These are phyloP conservation scores for Sporisorium reilianum DNA, from an alignment of 1,284 basidiomycete genomes.

Conservation along the genomic window DNA sequence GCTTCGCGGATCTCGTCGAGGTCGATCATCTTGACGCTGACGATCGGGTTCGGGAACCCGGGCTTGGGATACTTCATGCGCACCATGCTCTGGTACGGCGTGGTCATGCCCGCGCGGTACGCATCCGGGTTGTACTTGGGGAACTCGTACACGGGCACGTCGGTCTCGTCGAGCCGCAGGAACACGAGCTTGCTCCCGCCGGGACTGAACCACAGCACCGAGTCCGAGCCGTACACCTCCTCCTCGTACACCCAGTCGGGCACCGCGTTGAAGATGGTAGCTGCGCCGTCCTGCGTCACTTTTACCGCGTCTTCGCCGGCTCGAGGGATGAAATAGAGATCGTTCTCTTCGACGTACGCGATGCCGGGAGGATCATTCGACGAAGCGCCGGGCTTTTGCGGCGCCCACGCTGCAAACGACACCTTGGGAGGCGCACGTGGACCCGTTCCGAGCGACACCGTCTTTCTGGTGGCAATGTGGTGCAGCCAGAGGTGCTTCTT, in stretches of 20 bases:
- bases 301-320: constrained; percentile 74
- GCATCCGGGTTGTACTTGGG: constrained; percentile 82
- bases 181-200: constrained; percentile 84
- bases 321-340: constrained; percentile 49
- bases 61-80: constrained; percentile 74
- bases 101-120: constrained; percentile 46
- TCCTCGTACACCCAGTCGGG: constrained; percentile 79
- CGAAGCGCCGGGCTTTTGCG: constrained; percentile 7
- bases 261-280: constrained; percentile 89
- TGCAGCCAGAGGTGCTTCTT: constrained; percentile 89
- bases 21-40: constrained; percentile 78
- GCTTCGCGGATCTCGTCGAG: constrained; percentile 41
- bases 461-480: constrained; percentile 76
- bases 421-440: constrained; percentile 31
- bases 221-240: constrained; percentile 78
- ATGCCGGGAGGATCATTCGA: constrained; percentile 27
- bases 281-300: constrained; percentile 83
- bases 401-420: constrained; percentile 44
- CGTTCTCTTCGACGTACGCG: constrained; percentile 57
- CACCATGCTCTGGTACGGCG: constrained; percentile 53
- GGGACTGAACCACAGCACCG: constrained; percentile 91
- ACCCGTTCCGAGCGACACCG: constrained; percentile 72
- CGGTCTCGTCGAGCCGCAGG: constrained; percentile 86
- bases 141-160: constrained; percentile 85
- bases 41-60: constrained; percentile 88